Conservation (phyloP, 2,329 filamentous ascomycete species). For the Tolypocladium pustulatum region DNA sequence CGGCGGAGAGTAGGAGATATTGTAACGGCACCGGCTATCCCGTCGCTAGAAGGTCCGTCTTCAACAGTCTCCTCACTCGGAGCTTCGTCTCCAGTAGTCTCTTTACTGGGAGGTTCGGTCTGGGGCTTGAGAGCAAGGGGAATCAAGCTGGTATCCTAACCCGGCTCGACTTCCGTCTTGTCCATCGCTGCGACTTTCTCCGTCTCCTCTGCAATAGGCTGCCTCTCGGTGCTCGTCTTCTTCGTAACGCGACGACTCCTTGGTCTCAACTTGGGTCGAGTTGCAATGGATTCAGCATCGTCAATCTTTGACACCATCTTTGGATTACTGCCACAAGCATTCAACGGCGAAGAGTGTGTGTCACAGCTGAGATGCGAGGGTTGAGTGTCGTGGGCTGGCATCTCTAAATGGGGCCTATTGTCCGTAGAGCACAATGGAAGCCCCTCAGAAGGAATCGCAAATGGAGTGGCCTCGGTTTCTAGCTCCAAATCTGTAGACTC, state of each 20-base stretch:
- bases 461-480: background rate
- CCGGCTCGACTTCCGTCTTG: background rate
- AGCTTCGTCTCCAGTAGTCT: background rate
- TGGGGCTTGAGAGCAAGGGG: background rate
- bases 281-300: slow-evolving; percentile 1
- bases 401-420: background rate
- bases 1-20: background rate
- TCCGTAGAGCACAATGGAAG: background rate
- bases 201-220: background rate
- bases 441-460: background rate
- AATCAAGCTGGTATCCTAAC: background rate
- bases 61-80: too few species aligned
- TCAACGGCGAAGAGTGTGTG: background rate
- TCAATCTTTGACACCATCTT: background rate
- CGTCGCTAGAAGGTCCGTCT: too few species aligned
- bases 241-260: background rate
- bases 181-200: background rate
- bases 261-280: background rate
- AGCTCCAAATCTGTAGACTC: background rate
- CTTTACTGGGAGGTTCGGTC: background rate
- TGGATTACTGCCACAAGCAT: background rate
- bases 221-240: background rate
- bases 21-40: background rate
- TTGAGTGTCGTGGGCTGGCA: background rate
- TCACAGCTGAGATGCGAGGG: background rate